Evolutionary conservation across 371 early-diverging fungal genomes (phyloP), one percentile per base, ranked within the genome.

Genomic region (Mortierella polycephala): DNA sequence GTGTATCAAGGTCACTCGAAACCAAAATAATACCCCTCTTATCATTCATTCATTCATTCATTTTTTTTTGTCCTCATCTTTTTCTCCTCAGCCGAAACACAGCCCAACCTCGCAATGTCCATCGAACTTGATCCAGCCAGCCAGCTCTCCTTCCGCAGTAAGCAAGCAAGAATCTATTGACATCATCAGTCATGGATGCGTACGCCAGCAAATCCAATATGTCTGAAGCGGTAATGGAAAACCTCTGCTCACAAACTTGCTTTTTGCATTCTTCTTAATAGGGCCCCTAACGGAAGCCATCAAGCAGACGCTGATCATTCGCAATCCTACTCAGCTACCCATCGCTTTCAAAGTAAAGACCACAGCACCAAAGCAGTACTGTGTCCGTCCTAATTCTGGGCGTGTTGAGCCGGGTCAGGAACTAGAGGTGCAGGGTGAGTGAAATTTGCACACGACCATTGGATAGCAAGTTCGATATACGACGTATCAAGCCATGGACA

Each of bases 281-380:
- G 93, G 93, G 51, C 96, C 96, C 18, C 90, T 96, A 74, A 90
- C 89, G 62, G 68, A 80, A 21, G 79, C 86, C 45, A 85, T 87
- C 49, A 88, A 90, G 61, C 87, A 87, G 75, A 81, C 80, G 20
- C 82, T 96, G 52, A 67, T 67, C 11, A 83, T 97, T 60, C 83
- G 77, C 40, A 97, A 97, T 85, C 77, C 85, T 23, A 84, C 87
- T 62, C 82, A 85, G 67, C 81, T 84, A 21, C 86, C 93, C 0
- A 83, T 93, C 44, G 91, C 93, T 20, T 99, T 96, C 86, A 98
- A 99, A 83, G 94, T 99, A 76, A 97, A 97, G 81, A 98, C 99
- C 2, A 98, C 98, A 7, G 95, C 96, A 0, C 98, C 99, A 13
- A 95, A 96, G 82, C 94, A 95, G 75, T 99, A 97, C 83, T 95